Conservation (phyloP, 139 green algal species). For the Chlorella vulgaris region DNA sequence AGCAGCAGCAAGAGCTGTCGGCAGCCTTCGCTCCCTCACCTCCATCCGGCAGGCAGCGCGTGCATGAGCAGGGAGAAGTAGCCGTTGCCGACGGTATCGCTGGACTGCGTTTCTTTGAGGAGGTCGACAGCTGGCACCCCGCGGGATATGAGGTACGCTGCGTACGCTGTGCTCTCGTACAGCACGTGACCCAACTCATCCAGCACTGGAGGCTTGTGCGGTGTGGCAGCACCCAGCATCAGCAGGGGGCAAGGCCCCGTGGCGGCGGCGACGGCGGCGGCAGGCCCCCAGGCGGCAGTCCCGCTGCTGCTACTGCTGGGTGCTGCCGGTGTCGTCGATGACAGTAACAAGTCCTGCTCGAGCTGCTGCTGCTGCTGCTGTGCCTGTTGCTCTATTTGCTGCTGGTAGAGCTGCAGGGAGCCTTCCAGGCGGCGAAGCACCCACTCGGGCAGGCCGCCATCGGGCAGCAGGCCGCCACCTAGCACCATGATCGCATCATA, state of each 20-base stretch:
- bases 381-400: background rate
- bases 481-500: conserved; percentile 49
- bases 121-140: conserved; percentile 43
- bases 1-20: background rate
- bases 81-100: conserved; percentile 89
- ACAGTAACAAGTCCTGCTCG: background rate
- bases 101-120: conserved; percentile 77
- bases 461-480: conserved; percentile 50
- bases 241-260: conserved; percentile 38
- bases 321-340: background rate
- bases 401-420: conserved; percentile 25
- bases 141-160: conserved; percentile 65
- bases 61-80: conserved; percentile 85
- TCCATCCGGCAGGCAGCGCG: conserved; percentile 76
- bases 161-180: conserved; percentile 74
- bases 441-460: conserved; percentile 60
- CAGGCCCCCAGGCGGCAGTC: too few relatives aligned
- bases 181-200: conserved; percentile 62
- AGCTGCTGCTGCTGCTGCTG: conserved; percentile 16
- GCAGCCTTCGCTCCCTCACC: conserved; percentile 23
- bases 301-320: too few relatives aligned
- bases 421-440: conserved; percentile 54
- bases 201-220: conserved; percentile 80
- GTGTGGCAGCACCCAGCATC: conserved; percentile 75
- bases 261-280: background rate